Percentiles rank a stretch among this genome's conserved stretches.
Evolutionary conservation across 1,284 basidiomycete species (phyloP).

Genomic region (Cryptococcus wingfieldii): DNA sequence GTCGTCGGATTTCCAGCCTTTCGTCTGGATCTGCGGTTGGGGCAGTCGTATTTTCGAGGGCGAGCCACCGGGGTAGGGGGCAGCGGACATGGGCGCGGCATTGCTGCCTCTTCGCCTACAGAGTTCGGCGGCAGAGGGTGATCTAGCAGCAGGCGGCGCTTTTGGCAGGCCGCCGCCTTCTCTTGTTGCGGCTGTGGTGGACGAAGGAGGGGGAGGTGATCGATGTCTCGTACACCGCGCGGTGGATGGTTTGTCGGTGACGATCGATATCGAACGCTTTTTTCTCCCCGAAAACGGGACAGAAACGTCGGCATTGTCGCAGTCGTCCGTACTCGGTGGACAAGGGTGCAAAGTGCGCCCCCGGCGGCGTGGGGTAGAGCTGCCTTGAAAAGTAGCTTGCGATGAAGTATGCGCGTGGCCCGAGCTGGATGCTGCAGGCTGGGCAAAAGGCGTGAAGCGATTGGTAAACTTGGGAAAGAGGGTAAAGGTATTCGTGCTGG

Average conservation of each 20-base stretch:
- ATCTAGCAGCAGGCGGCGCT: slow-evolving; percentile 29
- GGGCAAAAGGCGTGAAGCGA: not conserved
- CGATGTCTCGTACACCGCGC: slow-evolving; percentile 21
- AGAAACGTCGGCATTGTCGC: not conserved
- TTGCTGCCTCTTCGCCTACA: slow-evolving; percentile 21
- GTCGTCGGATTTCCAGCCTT: slow-evolving; percentile 18
- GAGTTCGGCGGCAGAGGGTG: slow-evolving; percentile 26
- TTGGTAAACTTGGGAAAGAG: not conserved
- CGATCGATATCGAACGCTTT: slow-evolving; percentile 10
- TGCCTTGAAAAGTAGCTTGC: no score
- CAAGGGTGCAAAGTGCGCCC: not conserved
- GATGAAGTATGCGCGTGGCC: no score
- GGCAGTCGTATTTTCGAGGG: not conserved
- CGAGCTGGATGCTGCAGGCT: no score
- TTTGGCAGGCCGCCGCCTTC: not conserved
- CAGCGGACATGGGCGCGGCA: not conserved
- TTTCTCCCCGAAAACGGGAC: not conserved
- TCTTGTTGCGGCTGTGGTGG: not conserved
- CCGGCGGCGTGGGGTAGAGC: not conserved
- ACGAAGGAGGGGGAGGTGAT: slow-evolving; percentile 25
- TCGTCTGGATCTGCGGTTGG: not conserved
- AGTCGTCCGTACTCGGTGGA: slow-evolving; percentile 9
- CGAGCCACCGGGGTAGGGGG: not conserved
- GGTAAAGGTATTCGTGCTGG: not conserved
- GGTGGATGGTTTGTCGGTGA: slow-evolving; percentile 14